Evolutionary conservation across 2,329 filamentous ascomycete species (phyloP), one percentile per base, ranked within the genome.

Genomic region (Lachnellula arida): DNA sequence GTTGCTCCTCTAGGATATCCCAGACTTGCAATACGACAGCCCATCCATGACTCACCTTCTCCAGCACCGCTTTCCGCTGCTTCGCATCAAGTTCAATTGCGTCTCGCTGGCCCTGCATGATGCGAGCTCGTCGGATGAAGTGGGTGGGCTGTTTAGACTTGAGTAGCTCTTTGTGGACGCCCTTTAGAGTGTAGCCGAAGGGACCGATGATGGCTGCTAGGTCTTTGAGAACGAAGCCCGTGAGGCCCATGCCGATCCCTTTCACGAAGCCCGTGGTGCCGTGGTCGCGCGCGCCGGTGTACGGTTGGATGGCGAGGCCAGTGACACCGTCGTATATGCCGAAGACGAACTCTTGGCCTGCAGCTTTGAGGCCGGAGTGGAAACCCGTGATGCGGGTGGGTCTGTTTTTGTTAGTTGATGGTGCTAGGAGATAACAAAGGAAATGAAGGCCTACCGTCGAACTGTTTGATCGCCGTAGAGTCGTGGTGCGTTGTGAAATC

Each of bases 381-480:
- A 88, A 77, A 2, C 85, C 86, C 0, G 84, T 88, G 43, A 89
- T 81, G 7, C 83, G 78, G 1, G 78, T 77, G 1, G 84, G 82
- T 1, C 78, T 78, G n/a, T 14, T 47, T 34, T 22, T 37, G 19
- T 58, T 46, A 58, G 37, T 58, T 46, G 51, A 37, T 28, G 25
- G 4, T 28, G 28, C 7, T 23, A 23, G 22, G 11, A 22, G n/a
- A 17, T 14, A 12, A 47, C 2, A 15, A 19, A 19, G 42, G 23
- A 19, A 22, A 17, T 25, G 15, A 4, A 9, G 23, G 32, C 22
- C 44, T 58, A 58, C 49, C 61, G 58, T 3, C 86, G 79, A 1
- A 89, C 86, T 1, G 85, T 88, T 49, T 82, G 79, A 63, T 89
- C 86, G 14, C 85, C 86, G 62, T 89, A 89, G 0, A 89, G 75